Evolutionary conservation across 495 filamentous ascomycete genomes (phyloP), one percentile per base, ranked within the genome.

Genomic region (Hypoxylon trugodes): DNA sequence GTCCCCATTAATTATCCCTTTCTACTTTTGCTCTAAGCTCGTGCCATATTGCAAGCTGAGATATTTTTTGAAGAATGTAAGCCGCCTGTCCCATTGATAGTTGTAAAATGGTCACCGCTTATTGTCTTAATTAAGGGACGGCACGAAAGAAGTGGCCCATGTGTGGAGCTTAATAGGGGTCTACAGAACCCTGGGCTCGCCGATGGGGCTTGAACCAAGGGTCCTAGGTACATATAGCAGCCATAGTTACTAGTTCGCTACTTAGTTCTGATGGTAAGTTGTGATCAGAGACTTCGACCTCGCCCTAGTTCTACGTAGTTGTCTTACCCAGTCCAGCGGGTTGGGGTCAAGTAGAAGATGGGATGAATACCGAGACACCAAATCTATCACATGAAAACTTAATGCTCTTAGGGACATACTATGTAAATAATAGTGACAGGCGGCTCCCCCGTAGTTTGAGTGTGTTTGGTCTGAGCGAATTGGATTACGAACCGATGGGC

Each of bases 151-250:
- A 16, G 16, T 52, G 5, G 2, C 1, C 2, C 21, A 6, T 38
- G 33, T 52, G 33, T 48, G 54, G 54, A 49, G 33, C 22, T 49
- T 19, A 22, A 28, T 48, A 49, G 6, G 54, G 54, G 32, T 48
- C 26, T 30, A 46, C 22, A 25, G 16, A 22, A 24, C 25, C 15
- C 13, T 35, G 18, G 25, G 13, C n/a, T 45, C 41, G 32, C 19
- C 32, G 41, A 37, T 22, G 21, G 33, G 19, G 18, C 26, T 37
- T 56, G 15, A 46, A 22, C 18, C 40, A 45, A 35, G 25, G 40
- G 35, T 41, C 38, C 52, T 46, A 21, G 38, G 26, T 56, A 18
- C 37, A n/a, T 18, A 12, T 22, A 35, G 10, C 16, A 15, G n/a
- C n/a, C n/a, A n/a, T n/a, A n/a, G n/a, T n/a, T n/a, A n/a, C n/a